Evolutionary conservation across 176 grass and related monocot genomes (phyloP), one percentile per base, ranked within the genome.

Genomic region (Carex pumila): DNA sequence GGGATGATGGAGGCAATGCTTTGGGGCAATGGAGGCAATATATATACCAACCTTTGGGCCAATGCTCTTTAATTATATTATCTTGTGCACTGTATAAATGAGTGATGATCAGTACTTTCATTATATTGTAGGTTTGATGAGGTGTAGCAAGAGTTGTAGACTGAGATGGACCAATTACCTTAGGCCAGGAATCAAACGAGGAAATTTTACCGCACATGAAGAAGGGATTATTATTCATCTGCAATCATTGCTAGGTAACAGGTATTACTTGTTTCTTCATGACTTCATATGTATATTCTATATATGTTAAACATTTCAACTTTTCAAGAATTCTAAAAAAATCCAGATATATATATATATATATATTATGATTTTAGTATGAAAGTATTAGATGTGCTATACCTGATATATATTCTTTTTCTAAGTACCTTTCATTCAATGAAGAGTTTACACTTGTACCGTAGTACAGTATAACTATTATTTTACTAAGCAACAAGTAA

Each of bases 151-250:
- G 87, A 96, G 93, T 86, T 96, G 91, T 84, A 88, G 93, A 75
- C 88, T 96, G n/a, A 85, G 93, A 63, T 96, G 93, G 93, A 96
- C 93, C 47, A 96, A 96, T 88, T 96, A 93, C 91, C 89, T 96
- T 81, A 87, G 91, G 22, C 91, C 91, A 7, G 93, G 93, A 61
- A 96, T 96, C 57, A 88, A 87, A 31, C 78, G 93, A 17, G 93
- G 93, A 15, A 96, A 96, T 88, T 96, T 96, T 83, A 96, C 93
- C 0, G 58, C 85, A 19, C 91, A 93, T 52, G 93, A 96, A 85
- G 91, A 93, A 68, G 91, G 83, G 56, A 88, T 91, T 79, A 96
- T 96, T 83, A 65, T 91, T 63, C 91, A 96, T 85, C 93, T 96
- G 45, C 93, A 96, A 90, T 89, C 93, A 71, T 65, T 91, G 68